These are phyloP conservation scores for Nitzschia palea DNA, from an alignment of 108 stramenopile species.

Conservation along the genomic window DNA sequence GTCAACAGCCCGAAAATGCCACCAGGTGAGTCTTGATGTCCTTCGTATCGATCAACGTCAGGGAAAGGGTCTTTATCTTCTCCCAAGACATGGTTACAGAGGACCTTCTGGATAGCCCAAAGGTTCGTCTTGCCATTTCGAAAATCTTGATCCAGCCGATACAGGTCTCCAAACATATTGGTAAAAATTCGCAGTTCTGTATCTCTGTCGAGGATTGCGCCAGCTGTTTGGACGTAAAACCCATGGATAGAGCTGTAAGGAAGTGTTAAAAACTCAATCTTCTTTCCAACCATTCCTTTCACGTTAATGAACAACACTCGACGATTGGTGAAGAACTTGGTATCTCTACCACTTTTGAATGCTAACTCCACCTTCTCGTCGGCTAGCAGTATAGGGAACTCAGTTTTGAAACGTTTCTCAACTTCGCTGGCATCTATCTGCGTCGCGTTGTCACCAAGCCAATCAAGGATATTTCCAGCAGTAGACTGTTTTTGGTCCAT, in stretches of 20 bases:
- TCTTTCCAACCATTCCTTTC: slow-evolving; percentile 57
- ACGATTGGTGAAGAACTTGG: slow-evolving; percentile 43
- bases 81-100: slow-evolving; percentile 58
- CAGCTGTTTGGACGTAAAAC: slow-evolving; percentile 73
- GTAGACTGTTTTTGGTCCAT: slow-evolving; percentile 45
- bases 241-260: slow-evolving; percentile 59
- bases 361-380: slow-evolving; percentile 63
- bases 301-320: slow-evolving; percentile 38
- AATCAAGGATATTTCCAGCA: slow-evolving; percentile 45
- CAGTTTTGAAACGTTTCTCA: slow-evolving; percentile 44
- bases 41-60: slow-evolving; percentile 27
- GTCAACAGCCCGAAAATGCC: slow-evolving; percentile 21
- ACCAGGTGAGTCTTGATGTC: slow-evolving; percentile 33
- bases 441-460: slow-evolving; percentile 55
- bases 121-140: slow-evolving; percentile 54
- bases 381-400: slow-evolving; percentile 43
- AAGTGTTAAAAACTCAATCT: slow-evolving; percentile 58
- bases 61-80: slow-evolving; percentile 38
- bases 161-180: slow-evolving; percentile 40
- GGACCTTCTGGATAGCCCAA: slow-evolving; percentile 56
- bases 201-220: slow-evolving; percentile 60
- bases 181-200: slow-evolving; percentile 60
- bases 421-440: slow-evolving; percentile 52
- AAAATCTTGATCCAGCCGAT: slow-evolving; percentile 58
- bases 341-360: slow-evolving; percentile 71